A percentile compares a stretch with the other conserved stretches of the same genome.
Conservation (phyloP, 805 yeast genomes). For the Suhomyces vadensis region DNA sequence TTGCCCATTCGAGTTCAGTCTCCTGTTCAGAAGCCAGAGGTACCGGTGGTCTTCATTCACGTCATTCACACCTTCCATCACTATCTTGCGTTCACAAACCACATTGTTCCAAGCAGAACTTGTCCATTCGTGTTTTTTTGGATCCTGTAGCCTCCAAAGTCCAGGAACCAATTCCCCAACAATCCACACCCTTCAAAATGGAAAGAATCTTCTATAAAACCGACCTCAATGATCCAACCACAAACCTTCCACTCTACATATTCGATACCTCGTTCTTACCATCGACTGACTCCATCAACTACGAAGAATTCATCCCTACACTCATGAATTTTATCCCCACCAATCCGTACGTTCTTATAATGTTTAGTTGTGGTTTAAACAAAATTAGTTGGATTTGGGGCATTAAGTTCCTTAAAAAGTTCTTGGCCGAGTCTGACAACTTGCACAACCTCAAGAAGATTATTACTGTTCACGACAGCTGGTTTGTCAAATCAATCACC, state of each 20-base stretch:
- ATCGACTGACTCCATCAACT: constrained; percentile 44
- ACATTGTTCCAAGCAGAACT: not conserved
- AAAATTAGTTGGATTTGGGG: constrained; percentile 73
- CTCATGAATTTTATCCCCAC: constrained; percentile 60
- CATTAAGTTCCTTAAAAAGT: constrained; percentile 48
- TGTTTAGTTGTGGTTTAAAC: constrained; percentile 81
- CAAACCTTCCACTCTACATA: constrained; percentile 71
- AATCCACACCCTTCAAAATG: constrained; percentile 26
- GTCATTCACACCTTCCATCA: not conserved
- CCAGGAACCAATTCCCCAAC: not conserved
- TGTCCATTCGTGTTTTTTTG: not conserved
- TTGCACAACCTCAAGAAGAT: constrained; percentile 54
- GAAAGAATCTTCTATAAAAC: constrained; percentile 57
- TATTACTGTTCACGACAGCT: constrained; percentile 85
- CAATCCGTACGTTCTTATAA: constrained; percentile 62
- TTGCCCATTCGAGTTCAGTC: not conserved
- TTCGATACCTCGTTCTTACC: constrained; percentile 85
- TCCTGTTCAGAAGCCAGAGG: not conserved
- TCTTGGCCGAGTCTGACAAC: constrained; percentile 57
- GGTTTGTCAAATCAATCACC: constrained; percentile 79
- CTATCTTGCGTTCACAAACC: too few species aligned
- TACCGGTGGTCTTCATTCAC: not conserved
- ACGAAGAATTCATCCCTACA: constrained; percentile 56
- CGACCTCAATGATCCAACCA: constrained; percentile 62
- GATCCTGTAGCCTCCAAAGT: not conserved